phyloP scores from a whole-genome alignment of 108 stramenopile species.

The Hondaea fermentalgiana region DNA sequence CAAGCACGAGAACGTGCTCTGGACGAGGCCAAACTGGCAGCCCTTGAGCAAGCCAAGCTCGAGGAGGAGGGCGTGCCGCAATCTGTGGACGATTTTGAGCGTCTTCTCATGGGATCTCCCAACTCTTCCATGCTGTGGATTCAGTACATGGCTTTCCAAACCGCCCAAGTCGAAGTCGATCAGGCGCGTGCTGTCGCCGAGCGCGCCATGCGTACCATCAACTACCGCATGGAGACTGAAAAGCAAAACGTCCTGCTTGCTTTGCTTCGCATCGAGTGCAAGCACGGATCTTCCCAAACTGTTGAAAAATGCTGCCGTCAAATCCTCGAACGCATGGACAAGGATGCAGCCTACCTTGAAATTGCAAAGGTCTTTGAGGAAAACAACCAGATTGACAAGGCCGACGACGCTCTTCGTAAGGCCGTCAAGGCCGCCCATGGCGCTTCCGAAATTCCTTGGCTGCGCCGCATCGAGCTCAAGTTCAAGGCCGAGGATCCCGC shows the following conservation, averaged over 20 bases:
- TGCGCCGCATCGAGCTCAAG: not conserved
- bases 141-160: slow-evolving; percentile 49
- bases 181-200: slow-evolving; percentile 36
- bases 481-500: not conserved
- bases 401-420: slow-evolving; percentile 20
- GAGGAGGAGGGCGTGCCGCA: slow-evolving; percentile 22
- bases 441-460: not conserved
- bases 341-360: slow-evolving; percentile 34
- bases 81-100: slow-evolving; percentile 44
- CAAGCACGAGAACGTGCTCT: not conserved
- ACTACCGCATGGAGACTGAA: slow-evolving; percentile 43
- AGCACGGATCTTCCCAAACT: slow-evolving; percentile 33
- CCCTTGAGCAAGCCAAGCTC: slow-evolving; percentile 17
- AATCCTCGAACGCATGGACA: slow-evolving; percentile 34
- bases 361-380: slow-evolving; percentile 27
- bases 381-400: slow-evolving; percentile 31
- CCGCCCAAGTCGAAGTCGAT: slow-evolving; percentile 40
- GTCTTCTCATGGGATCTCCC: slow-evolving; percentile 37
- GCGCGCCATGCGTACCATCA: slow-evolving; percentile 39
- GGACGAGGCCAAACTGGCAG: slow-evolving; percentile 12
- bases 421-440: not conserved
- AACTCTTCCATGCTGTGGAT: slow-evolving; percentile 47
- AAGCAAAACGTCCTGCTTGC: slow-evolving; percentile 46
- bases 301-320: slow-evolving; percentile 22
- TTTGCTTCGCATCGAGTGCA: slow-evolving; percentile 41